Base-by-base conservation (phyloP, 73 alveolate species). In the Paramecium tetraurelia region DNA sequence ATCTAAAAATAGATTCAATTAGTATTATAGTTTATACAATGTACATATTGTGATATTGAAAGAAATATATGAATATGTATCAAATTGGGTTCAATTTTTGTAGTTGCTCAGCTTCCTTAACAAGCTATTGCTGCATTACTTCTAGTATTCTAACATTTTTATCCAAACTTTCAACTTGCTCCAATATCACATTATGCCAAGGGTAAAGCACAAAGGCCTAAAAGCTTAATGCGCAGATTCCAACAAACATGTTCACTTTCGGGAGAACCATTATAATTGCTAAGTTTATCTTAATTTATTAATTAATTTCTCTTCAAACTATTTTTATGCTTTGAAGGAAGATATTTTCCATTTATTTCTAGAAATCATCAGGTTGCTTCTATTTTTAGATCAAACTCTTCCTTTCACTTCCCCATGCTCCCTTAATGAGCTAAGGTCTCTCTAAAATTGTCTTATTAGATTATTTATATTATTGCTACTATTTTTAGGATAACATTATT, bases 41-140 rank as follows among this genome's bases (percentile, higher is more conserved):
- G 4, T 5, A 53, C 31, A 18, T 16, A 18, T 18, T 53, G 22
- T 53, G 31, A 63, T 27, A 27, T 63, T 63, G 21, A 22, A 63
- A 63, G 84, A 63, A 31, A 63, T 53, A 7, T 9, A 63, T 63
- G 44, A 63, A 31, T 31, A 63, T 31, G 46, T 63, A 63, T 63
- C 84, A 27, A 27, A 33, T 33, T 27, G 84, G 84, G 35, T 72
- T 72, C 35, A 40, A 21, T 43, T 33, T 72, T 72, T 72, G 33
- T 72, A 36, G 59, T 72, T 36, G 59, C 59, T 72, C 86, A 16
- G 86, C 86, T 72, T 72, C 86, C 12, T 40, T 72, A 1, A 72
- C 59, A 16, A 35, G 59, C 20, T 72, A 38, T 72, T 33, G 35
- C 31, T 72, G 63, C 63, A 35, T 72, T 0, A 43, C n/a, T 36